These are phyloP conservation scores for Alloteropsis semialata DNA, from an alignment of 176 grass and related monocot species.

Conservation along the genomic window DNA sequence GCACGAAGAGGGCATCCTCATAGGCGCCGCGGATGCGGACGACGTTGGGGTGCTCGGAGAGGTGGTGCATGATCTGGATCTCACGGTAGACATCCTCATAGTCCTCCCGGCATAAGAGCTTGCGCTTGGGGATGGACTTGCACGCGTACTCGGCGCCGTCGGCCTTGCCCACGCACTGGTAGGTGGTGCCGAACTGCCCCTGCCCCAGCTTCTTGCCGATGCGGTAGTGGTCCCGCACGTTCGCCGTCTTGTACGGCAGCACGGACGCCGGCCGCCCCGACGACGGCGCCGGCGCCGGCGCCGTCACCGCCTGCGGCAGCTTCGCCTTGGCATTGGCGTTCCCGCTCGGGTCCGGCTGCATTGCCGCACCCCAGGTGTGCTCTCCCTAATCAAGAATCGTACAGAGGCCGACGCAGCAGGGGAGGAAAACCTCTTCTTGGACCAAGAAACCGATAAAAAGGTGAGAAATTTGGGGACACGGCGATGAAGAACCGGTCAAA, in stretches of 20 bases:
- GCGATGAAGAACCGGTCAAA: conserved; percentile 35
- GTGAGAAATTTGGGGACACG: not conserved
- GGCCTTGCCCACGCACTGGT: conserved; percentile 73
- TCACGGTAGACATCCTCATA: conserved; percentile 89
- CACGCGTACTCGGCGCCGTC: conserved; percentile 79
- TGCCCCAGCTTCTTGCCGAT: conserved; percentile 95
- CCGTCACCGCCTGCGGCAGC: conserved; percentile 11
- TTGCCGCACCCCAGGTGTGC: conserved; percentile 25
- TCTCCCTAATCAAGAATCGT: conserved; percentile 29
- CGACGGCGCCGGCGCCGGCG: conserved; percentile 13
- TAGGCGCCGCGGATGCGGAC: conserved; percentile 84
- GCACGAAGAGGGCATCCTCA: conserved; percentile 92
- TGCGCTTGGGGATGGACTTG: conserved; percentile 98
- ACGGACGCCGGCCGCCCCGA: conserved; percentile 59
- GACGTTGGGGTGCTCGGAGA: conserved; percentile 83
- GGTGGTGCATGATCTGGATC: conserved; percentile 99
- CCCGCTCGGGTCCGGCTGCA: conserved; percentile 51
- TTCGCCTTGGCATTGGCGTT: conserved; percentile 34
- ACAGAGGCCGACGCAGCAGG: not conserved
- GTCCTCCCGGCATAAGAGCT: conserved; percentile 91
- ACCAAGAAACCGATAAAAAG: conserved; percentile 22
- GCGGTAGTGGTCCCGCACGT: conserved; percentile 86
- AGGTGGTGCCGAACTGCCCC: conserved; percentile 95
- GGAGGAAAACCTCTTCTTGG: not conserved
- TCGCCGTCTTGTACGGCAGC: conserved; percentile 90